Evolutionary conservation across 495 filamentous ascomycete species (phyloP), one percentile per base, ranked within the genome.

Genomic region (Lichenothelia convexa): DNA sequence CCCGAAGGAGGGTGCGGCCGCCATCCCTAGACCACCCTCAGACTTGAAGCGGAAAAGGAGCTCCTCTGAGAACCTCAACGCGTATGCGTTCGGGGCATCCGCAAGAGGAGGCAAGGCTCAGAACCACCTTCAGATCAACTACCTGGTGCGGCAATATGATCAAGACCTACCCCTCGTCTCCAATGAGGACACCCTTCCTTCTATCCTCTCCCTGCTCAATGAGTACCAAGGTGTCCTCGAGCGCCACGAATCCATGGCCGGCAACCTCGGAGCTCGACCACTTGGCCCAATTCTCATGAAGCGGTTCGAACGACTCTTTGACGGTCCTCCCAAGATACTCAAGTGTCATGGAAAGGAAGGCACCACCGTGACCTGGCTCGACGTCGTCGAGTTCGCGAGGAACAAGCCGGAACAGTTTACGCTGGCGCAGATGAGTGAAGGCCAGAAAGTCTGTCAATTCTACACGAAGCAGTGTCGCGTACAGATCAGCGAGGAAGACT

Each of bases 401-500:
- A 70, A 65, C 44, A 84, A 85, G 43, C 80, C 83, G 0, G 67
- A 71, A 46, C 80, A 86, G 36, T 87, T 92, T 58, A 70, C 70
- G 21, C 60, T 87, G 39, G 71, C 71, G 35, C 72, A 81, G 39
- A 63, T 65, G 34, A 64, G 68, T 30, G 75, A 78, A 45, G 76
- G 75, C 0, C 57, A 67, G 40, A 71, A 71, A 16, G 71, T 74
- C 21, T 87, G 83, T 43, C 80, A 80, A 39, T 86, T 89, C 54
- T 71, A 76, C 42, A 73, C 81, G 32, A 83, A 83, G 46, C 78
- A 82, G 43, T 70, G 74, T 45, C 68, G 76, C 18, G 78, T 89
- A 22, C 81, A 91, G 55, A 87, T 92, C 42, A 75, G 73, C 23
- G 81, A 89, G 54, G 82, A 87, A 50, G 83, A 92, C 50, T 89